A percentile compares a stretch with the other conserved stretches of the same genome.
phyloP scores from a whole-genome alignment of 2,329 filamentous ascomycete species.

The Diatrype stigma region DNA sequence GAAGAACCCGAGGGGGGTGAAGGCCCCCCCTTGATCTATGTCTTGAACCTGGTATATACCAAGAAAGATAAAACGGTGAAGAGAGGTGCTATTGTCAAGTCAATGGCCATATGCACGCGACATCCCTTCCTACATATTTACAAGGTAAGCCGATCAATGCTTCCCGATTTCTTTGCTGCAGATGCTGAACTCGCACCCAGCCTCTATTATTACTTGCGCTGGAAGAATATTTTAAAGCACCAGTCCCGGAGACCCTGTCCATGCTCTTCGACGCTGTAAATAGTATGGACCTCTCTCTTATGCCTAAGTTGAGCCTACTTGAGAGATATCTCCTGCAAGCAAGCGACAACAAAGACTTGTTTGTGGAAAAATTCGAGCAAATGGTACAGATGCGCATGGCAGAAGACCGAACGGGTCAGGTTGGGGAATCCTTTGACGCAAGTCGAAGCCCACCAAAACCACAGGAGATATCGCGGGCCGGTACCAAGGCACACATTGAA shows the following conservation, averaged over 20 bases:
- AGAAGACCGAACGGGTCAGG: slow-evolving; percentile 51
- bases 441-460: slow-evolving; percentile 44
- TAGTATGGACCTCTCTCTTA: slow-evolving; percentile 90
- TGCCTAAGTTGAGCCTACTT: slow-evolving; percentile 79
- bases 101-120: slow-evolving; percentile 97
- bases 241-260: slow-evolving; percentile 80
- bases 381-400: slow-evolving; percentile 82
- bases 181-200: slow-evolving; percentile 37
- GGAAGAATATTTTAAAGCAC: slow-evolving; percentile 95
- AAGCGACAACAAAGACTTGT: slow-evolving; percentile 92
- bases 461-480: slow-evolving; percentile 53
- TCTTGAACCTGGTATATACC: slow-evolving; percentile 95
- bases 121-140: slow-evolving; percentile 99
- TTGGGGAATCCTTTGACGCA: slow-evolving; percentile 41
- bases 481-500: slow-evolving; percentile 59
- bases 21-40: slow-evolving; percentile 91
- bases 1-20: slow-evolving; percentile 68
- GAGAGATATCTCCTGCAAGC: slow-evolving; percentile 84
- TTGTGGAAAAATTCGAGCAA: slow-evolving; percentile 94
- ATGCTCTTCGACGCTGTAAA: slow-evolving; percentile 91
- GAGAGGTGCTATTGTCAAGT: slow-evolving; percentile 91
- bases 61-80: slow-evolving; percentile 93
- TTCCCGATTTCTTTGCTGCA: slow-evolving; percentile 1
- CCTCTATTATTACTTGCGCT: slow-evolving; percentile 84
- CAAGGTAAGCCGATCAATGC: slow-evolving; percentile 57